These are phyloP conservation scores for Trichoderma semiorbis DNA, from an alignment of 2,329 filamentous ascomycete species.

Conservation along the genomic window DNA sequence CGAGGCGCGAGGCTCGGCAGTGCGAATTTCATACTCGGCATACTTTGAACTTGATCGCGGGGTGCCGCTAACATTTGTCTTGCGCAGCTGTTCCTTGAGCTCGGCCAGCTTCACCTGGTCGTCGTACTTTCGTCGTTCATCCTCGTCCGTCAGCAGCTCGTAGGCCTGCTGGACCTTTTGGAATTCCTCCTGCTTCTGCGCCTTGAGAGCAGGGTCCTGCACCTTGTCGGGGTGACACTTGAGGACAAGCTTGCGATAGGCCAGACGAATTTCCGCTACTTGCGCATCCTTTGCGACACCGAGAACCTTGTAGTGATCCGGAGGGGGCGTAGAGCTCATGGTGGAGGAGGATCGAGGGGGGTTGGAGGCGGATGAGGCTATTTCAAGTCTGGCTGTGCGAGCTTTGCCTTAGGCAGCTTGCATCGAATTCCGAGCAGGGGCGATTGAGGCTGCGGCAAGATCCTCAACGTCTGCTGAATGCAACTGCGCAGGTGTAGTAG, in stretches of 20 bases:
- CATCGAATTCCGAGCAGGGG: constrained; percentile 16
- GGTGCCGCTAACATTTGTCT: constrained; percentile 37
- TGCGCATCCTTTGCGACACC: constrained; percentile 71
- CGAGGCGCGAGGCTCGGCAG: constrained; percentile 46
- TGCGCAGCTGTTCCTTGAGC: constrained; percentile 53
- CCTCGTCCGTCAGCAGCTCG: constrained; percentile 79
- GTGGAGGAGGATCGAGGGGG: constrained; percentile 18
- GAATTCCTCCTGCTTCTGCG: constrained; percentile 79
- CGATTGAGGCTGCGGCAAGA: background rate
- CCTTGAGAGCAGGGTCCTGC: constrained; percentile 71
- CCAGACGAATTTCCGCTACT: constrained; percentile 67
- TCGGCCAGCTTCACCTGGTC: constrained; percentile 66
- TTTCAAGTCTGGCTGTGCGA: constrained; percentile 5
- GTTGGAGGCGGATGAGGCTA: constrained; percentile 4
- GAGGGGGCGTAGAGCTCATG: constrained; percentile 49
- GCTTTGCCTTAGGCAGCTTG: background rate
- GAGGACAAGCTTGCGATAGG: constrained; percentile 81
- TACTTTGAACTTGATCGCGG: constrained; percentile 39
- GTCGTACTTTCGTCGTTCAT: constrained; percentile 71
- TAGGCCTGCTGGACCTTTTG: constrained; percentile 91
- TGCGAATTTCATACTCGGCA: constrained; percentile 46
- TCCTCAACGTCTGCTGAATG: background rate
- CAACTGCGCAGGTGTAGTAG: background rate
- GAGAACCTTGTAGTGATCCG: constrained; percentile 77
- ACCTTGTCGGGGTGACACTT: constrained; percentile 92